Percentiles rank a stretch among this genome's conserved stretches.
Evolutionary conservation across 345 rosid species (phyloP).

Genomic region (Pseudoturritis turrita): DNA sequence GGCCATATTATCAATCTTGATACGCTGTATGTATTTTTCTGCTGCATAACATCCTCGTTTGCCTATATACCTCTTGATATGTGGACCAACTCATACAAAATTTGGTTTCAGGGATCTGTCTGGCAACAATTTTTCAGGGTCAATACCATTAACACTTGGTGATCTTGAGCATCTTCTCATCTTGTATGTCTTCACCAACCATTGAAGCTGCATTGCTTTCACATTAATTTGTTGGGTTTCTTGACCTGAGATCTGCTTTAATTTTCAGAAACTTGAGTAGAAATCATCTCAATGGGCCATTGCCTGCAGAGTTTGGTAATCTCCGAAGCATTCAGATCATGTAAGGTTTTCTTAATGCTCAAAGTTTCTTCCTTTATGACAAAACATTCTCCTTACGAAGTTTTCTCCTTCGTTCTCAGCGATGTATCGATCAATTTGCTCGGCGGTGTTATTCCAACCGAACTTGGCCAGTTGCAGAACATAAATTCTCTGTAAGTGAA

Average conservation of each 20-base stretch:
- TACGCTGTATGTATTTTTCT: constrained; percentile 50
- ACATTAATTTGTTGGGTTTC: background rate
- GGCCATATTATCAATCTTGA: constrained; percentile 88
- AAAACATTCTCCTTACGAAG: background rate
- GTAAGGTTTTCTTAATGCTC: constrained; percentile 30
- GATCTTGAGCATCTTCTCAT: constrained; percentile 90
- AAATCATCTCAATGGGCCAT: constrained; percentile 53
- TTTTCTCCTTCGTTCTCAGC: constrained; percentile 26
- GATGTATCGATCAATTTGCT: constrained; percentile 74
- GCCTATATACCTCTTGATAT: background rate
- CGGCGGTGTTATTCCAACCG: constrained; percentile 65
- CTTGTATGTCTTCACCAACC: constrained; percentile 42
- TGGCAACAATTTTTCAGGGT: constrained; percentile 64
- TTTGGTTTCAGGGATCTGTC: constrained; percentile 70
- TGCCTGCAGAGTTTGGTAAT: constrained; percentile 80
- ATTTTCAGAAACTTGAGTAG: constrained; percentile 58
- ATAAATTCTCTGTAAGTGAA: constrained; percentile 62
- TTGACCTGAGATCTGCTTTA: background rate
- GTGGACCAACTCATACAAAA: background rate
- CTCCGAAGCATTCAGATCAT: constrained; percentile 70
- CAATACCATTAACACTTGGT: constrained; percentile 76
- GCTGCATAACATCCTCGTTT: background rate
- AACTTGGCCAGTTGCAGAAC: constrained; percentile 84
- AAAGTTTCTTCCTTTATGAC: background rate
- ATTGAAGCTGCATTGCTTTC: background rate